Conservation (phyloP, 805 yeast genomes). For the Cyberlindnera galapagoensis region DNA sequence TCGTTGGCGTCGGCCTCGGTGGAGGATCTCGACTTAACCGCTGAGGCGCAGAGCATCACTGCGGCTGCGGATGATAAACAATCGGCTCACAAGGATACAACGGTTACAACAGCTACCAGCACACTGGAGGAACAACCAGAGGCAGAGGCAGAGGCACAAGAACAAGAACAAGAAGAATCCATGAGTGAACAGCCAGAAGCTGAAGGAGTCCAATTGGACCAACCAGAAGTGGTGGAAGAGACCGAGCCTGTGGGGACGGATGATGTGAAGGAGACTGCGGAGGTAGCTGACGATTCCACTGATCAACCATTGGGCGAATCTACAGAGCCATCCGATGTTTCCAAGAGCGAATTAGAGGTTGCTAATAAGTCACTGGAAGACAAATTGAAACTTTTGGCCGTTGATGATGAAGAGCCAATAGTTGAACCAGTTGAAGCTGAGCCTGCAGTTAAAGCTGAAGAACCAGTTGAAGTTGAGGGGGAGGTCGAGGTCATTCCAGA, state of each 20-base stretch:
- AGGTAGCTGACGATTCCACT: not conserved
- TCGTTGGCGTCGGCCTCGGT: constrained; percentile 1
- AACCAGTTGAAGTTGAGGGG: no score
- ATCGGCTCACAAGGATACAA: no score
- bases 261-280: not conserved
- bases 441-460: not conserved
- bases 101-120: no score
- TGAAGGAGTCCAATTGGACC: no score
- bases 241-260: not conserved
- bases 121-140: no score
- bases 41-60: no score
- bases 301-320: constrained; percentile 17
- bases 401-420: constrained; percentile 12
- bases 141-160: no score
- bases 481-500: no score
- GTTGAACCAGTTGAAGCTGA: not conserved
- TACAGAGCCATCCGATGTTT: constrained; percentile 9
- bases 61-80: not conserved
- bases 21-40: no score
- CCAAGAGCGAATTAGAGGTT: constrained; percentile 11
- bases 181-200: no score
- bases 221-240: constrained; percentile 1
- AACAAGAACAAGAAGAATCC: no score
- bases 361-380: constrained; percentile 15
- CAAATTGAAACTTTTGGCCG: constrained; percentile 13